phyloP scores from a whole-genome alignment of 1,284 basidiomycete species.

The Mycosarcoma mackinlayi region DNA sequence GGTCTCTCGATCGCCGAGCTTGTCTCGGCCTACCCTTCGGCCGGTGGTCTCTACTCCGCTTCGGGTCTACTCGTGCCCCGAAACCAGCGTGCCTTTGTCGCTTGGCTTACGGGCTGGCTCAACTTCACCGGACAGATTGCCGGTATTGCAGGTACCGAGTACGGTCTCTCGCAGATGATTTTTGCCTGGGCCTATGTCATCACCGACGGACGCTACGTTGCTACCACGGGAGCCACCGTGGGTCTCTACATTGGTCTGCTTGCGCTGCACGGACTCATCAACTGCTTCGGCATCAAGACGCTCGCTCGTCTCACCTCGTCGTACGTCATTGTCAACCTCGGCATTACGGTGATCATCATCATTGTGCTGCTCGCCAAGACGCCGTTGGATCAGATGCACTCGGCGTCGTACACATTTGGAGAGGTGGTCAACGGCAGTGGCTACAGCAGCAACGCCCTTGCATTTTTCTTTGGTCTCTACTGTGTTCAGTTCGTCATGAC shows the following conservation, averaged over 20 bases:
- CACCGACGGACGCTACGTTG: constrained; percentile 53
- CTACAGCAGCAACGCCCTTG: constrained; percentile 81
- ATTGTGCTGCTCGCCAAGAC: constrained; percentile 81
- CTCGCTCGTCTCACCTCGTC: constrained; percentile 81
- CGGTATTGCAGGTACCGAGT: constrained; percentile 86
- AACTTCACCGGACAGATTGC: constrained; percentile 89
- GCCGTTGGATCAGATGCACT: constrained; percentile 82
- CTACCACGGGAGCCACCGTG: constrained; percentile 56
- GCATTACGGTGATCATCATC: constrained; percentile 74
- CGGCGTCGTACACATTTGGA: constrained; percentile 77
- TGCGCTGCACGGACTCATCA: constrained; percentile 70
- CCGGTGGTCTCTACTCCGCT: constrained; percentile 78
- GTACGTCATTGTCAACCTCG: constrained; percentile 89
- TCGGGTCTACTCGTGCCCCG: constrained; percentile 64
- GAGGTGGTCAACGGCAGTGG: constrained; percentile 77
- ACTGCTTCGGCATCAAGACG: constrained; percentile 82
- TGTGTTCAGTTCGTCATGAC: constrained; percentile 79
- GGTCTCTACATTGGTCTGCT: constrained; percentile 63
- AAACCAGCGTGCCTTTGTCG: constrained; percentile 71
- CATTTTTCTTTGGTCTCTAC: constrained; percentile 86
- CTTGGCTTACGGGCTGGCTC: constrained; percentile 76
- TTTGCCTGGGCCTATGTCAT: constrained; percentile 75
- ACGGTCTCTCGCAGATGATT: constrained; percentile 88
- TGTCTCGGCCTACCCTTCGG: constrained; percentile 79
- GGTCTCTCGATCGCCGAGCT: constrained; percentile 67